Base-by-base conservation (phyloP, 2,329 filamentous ascomycete species). In the Colletotrichum acutatum region DNA sequence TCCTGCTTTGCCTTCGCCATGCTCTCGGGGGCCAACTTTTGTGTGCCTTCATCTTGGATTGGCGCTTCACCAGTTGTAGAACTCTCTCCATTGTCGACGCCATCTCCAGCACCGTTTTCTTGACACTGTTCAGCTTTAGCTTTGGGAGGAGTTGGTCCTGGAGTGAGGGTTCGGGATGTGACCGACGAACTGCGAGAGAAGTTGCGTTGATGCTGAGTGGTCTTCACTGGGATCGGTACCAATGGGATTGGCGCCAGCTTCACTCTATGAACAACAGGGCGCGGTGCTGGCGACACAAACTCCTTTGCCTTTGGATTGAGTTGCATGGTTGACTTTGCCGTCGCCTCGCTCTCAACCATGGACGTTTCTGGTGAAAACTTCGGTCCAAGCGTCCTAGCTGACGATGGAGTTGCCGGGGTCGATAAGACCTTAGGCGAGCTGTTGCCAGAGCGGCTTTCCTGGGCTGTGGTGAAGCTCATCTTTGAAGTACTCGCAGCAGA, bases 241-340 rank as follows among this genome's bases (percentile, higher is more conserved):
- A 65, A 49, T 49, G 42, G 42, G 9, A 49, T 49, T 49, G 42
- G 60, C 46, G 60, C 68, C 24, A 66, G n/a, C 22, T 66, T 66
- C 63, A 30, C 28, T 6, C 16, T 19, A 19, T 2, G 26, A 28
- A 19, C 30, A 28, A 26, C 60, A 67, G 54, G 12, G 16, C 14
- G 49, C 9, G 26, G 14, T 60, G 19, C 14, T 26, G 66, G 60
- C 26, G 70, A 66, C 14, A 64, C 19, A 37, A 70, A 71, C 19
- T 65, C 70, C 24, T 70, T 70, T 32, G 66, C 66, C 28, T 42
- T n/a, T 12, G 70, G 60, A n/a, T 72, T 72, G 11, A 66, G 65
- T 12, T 26, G 32, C 4, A 30, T n/a, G 6, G 42, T 53, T 16
- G 54, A 12, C 12, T 60, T 59, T 37, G 56, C 24, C 14, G 61